These are phyloP conservation scores for Lophiostoma macrostomum DNA, from an alignment of 495 filamentous ascomycete genomes.

Conservation along the genomic window DNA sequence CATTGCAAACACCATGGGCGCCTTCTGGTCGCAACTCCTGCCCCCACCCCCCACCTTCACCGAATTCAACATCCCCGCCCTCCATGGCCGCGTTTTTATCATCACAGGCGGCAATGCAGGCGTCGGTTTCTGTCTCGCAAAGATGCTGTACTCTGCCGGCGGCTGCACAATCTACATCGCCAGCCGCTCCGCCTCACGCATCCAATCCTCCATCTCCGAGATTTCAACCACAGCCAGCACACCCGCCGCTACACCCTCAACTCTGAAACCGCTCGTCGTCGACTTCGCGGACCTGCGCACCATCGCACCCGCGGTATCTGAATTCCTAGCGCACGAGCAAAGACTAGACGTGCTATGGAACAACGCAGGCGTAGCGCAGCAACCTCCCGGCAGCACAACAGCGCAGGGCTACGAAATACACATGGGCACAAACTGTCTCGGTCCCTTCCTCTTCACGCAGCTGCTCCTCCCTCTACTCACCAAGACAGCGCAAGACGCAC, in stretches of 20 bases:
- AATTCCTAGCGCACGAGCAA: slow-evolving; percentile 43
- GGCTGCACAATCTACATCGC: slow-evolving; percentile 20
- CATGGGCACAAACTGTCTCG: slow-evolving; percentile 24
- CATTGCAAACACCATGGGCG: too few species aligned
- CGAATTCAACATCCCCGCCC: slow-evolving; percentile 4
- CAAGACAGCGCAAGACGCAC: slow-evolving; percentile 18
- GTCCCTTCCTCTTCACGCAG: slow-evolving; percentile 11
- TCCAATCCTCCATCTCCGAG: not conserved
- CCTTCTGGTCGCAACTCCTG: slow-evolving; percentile 5
- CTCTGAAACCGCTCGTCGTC: slow-evolving; percentile 14
- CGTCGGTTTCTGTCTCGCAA: slow-evolving; percentile 30
- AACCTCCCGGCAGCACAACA: slow-evolving; percentile 41
- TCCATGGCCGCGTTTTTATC: slow-evolving; percentile 26
- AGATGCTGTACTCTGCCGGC: slow-evolving; percentile 5
- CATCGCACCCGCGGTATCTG: slow-evolving; percentile 18
- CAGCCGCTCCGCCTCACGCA: not conserved
- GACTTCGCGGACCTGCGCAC: slow-evolving; percentile 13
- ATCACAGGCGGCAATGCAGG: slow-evolving; percentile 36
- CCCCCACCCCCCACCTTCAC: slow-evolving; percentile 4
- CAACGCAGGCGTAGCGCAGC: slow-evolving; percentile 47
- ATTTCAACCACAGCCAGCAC: not conserved
- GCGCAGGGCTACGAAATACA: slow-evolving; percentile 32
- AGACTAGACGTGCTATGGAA: slow-evolving; percentile 53
- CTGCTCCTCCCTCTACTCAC: slow-evolving; percentile 7
- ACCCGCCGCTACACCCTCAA: not conserved